Conservation (phyloP, 805 yeast species). For the Zygoascus ofunaensis region DNA sequence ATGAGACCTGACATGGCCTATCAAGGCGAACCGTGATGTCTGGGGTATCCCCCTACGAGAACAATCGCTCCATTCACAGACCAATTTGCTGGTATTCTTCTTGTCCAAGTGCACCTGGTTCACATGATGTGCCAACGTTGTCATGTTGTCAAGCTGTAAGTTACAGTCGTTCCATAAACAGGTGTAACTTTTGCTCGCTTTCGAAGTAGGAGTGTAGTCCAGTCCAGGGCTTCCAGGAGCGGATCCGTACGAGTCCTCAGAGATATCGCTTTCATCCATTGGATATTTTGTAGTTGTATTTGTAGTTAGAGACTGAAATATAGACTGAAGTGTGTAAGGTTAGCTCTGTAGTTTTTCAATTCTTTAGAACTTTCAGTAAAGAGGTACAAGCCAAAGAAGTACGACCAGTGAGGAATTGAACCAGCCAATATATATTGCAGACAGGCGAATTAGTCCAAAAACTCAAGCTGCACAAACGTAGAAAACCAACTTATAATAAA, state of each 20-base stretch:
- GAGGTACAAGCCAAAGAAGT: no score
- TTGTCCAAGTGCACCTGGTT: conserved; percentile 32
- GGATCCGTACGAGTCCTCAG: conserved; percentile 12
- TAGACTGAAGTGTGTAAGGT: no score
- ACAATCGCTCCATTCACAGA: conserved; percentile 59
- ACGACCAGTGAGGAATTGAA: no score
- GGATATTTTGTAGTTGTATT: not conserved
- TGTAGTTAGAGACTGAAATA: no score
- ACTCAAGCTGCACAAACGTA: no score
- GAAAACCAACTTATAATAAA: no score
- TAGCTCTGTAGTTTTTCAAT: no score
- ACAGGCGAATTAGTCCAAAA: no score
- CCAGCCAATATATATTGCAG: no score
- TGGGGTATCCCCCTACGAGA: conserved; percentile 41
- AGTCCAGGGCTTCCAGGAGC: conserved; percentile 15
- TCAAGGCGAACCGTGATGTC: conserved; percentile 48
- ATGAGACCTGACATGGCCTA: conserved; percentile 56
- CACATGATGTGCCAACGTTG: conserved; percentile 35
- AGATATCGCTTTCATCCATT: conserved; percentile 10
- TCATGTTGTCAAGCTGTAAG: conserved; percentile 26
- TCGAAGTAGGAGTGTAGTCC: conserved; percentile 17
- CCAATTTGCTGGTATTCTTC: conserved; percentile 30
- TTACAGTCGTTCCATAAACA: conserved; percentile 37
- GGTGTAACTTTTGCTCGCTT: conserved; percentile 14
- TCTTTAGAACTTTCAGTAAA: no score